Conservation (phyloP, 805 yeast genomes). For the Candida koratica region DNA sequence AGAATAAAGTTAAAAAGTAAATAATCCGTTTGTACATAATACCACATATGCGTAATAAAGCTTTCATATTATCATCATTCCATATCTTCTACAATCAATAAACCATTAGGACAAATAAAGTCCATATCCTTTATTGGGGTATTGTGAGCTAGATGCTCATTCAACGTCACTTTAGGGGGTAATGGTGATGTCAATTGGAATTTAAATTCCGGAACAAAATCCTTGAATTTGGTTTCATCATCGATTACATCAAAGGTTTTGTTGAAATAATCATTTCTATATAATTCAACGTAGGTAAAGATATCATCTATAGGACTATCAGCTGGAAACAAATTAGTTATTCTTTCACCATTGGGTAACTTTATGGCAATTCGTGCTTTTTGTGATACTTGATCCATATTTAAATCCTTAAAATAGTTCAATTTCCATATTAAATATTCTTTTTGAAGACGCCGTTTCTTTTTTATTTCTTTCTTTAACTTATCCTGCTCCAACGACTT, state of each 20-base stretch:
- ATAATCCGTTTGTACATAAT: slow-evolving; percentile 3
- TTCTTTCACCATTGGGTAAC: slow-evolving; percentile 58
- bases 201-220: slow-evolving; percentile 23
- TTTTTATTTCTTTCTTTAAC: slow-evolving; percentile 36
- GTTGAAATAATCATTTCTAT: slow-evolving; percentile 39
- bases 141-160: slow-evolving; percentile 26
- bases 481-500: slow-evolving; percentile 67
- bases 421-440: slow-evolving; percentile 33
- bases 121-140: slow-evolving; percentile 59
- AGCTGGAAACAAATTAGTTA: slow-evolving; percentile 33
- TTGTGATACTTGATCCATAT: slow-evolving; percentile 14
- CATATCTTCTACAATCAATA: slow-evolving; percentile 56
- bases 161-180: slow-evolving; percentile 34
- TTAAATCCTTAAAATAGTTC: slow-evolving; percentile 20
- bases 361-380: slow-evolving; percentile 68
- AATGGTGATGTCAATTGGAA: slow-evolving; percentile 35
- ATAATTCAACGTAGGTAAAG: slow-evolving; percentile 33
- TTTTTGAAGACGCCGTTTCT: slow-evolving; percentile 29
- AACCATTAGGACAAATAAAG: slow-evolving; percentile 39
- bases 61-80: background rate
- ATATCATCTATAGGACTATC: slow-evolving; percentile 27
- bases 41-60: slow-evolving; percentile 1
- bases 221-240: slow-evolving; percentile 18
- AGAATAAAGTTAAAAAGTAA: slow-evolving; percentile 34
- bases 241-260: slow-evolving; percentile 21